Evolutionary conservation across 2,329 filamentous ascomycete species (phyloP), one percentile per base, ranked within the genome.

Genomic region (Cladosporium sp.): DNA sequence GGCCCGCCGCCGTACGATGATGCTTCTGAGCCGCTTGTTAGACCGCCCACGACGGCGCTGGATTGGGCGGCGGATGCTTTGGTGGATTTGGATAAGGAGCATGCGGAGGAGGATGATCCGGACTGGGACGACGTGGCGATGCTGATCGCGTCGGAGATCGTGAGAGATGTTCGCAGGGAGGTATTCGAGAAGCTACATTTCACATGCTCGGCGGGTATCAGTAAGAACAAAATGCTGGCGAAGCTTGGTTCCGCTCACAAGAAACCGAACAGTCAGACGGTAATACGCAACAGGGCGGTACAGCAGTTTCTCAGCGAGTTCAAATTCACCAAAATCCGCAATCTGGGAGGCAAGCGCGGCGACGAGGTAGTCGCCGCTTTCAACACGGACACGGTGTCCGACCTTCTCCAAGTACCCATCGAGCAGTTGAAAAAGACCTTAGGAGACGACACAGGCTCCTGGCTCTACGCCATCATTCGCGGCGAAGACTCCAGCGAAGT

Each of bases 71-170:
- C 85, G 0, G 89, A 96, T 71, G 86, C 83, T n/a, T 73, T 95
- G 50, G 76, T 95, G 13, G 89, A 91, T 64, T 73, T 96, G 43
- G 84, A 93, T 57, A 76, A 82, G 34, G 74, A 76, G 19, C 81
- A 90, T 54, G 80, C 80, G 9, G 91, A 95, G 68, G 80, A 85
- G 18, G 79, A 86, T 58, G 86, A 95, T 62, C 89, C 89, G 1
- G 93, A 99, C 70, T 99, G 93, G 93, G 92, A 99, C 67, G 93
- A 99, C 73, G 79, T 97, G 57, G 87, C 82, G 13, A 87, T 95
- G 65, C 76, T 89, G 24, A 82, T 96, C 62, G 93, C 88, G 0
- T 91, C 90, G 2, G 90, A 96, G 64, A 93, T 97, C 60, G 83
- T 96, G 29, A 82, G 89, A 15, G 78, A 82, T 53, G 79, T 97